Evolutionary conservation across 2,329 filamentous ascomycete species (phyloP), one percentile per base, ranked within the genome.

Genomic region (Monilinia aucupariae): DNA sequence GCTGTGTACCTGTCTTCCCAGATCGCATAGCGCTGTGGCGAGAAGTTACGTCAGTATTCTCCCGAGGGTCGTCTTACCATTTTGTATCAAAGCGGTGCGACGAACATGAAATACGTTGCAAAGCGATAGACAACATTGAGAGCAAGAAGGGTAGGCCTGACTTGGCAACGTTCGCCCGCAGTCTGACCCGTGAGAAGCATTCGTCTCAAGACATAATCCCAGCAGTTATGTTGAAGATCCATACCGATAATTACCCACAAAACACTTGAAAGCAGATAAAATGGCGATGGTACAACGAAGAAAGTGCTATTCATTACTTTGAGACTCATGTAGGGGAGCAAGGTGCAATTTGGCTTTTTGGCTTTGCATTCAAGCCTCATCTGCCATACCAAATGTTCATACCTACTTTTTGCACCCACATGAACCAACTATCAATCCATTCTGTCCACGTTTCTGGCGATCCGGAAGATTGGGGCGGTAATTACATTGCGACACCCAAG

Each of bases 401-500:
- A 15, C 79, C 75, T 17, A 88, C 77, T 70, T 91, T 88, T 51
- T 81, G 79, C 61, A 85, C 74, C 77, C 85, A 90, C 17, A 91
- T 77, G n/a, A 79, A 77, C 85, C 87, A 90, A 62, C 77, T 77
- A 62, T 87, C 84, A 1, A 82, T 71, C 80, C 85, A 89, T 55
- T 84, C 79, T 30, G 77, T 75, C 87, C 87, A 90, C 7, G 79
- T 81, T 51, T 81, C 76, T 20, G 80, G 78, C 53, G 79, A 71
- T 5, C 73, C 76, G 0, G 77, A 72, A 0, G 76, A 76, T 17
- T 78, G 78, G 0, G 88, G 88, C 0, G 80, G 80, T 60, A 89
- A 77, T 88, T 88, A 91, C 82, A 89, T 90, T 63, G 86, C 84
- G 30, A 89, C 85, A 12, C 88, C 88, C 34, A 90, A 79, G 43